Conservation (phyloP, 768 basidiomycete genomes). For the Collybia sordida region DNA sequence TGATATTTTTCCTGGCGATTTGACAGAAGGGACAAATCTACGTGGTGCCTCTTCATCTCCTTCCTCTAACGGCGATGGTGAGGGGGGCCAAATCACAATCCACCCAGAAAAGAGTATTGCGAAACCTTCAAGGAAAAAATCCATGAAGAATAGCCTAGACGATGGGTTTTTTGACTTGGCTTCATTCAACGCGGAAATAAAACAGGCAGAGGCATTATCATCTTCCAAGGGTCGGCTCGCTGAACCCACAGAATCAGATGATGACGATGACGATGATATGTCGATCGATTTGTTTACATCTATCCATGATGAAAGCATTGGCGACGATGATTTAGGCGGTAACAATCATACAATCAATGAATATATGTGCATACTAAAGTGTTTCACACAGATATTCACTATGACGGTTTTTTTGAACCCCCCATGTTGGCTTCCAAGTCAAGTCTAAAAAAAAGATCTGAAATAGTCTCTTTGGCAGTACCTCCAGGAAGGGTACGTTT, state of each 20-base stretch:
- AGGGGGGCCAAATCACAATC: constrained; percentile 7
- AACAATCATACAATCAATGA: constrained; percentile 17
- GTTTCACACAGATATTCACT: constrained; percentile 54
- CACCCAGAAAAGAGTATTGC: too few relatives aligned
- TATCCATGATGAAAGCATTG: constrained; percentile 49
- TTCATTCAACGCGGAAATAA: constrained; percentile 84
- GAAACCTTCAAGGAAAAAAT: constrained; percentile 13
- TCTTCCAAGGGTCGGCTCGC: constrained; percentile 62
- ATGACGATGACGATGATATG: constrained; percentile 46
- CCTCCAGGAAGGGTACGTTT: constrained; percentile 64
- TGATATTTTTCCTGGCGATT: constrained; percentile 19
- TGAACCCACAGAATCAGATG: constrained; percentile 45
- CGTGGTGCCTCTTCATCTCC: constrained; percentile 36
- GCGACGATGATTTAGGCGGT: constrained; percentile 42
- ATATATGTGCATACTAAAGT: constrained; percentile 1
- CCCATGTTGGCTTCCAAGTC: constrained; percentile 32
- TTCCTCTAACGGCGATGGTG: constrained; percentile 18
- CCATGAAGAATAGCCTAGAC: constrained; percentile 52
- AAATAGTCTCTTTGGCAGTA: constrained; percentile 12
- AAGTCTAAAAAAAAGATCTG: constrained; percentile 16
- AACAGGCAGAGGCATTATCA: constrained; percentile 67
- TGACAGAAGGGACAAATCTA: constrained; percentile 27
- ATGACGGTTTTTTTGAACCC: constrained; percentile 80
- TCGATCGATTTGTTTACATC: constrained; percentile 68
- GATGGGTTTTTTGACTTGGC: constrained; percentile 90